A percentile compares a stretch with the other conserved stretches of the same genome.
Conservation (phyloP, 495 filamentous ascomycete species). For the Aspergillus panamensis region DNA sequence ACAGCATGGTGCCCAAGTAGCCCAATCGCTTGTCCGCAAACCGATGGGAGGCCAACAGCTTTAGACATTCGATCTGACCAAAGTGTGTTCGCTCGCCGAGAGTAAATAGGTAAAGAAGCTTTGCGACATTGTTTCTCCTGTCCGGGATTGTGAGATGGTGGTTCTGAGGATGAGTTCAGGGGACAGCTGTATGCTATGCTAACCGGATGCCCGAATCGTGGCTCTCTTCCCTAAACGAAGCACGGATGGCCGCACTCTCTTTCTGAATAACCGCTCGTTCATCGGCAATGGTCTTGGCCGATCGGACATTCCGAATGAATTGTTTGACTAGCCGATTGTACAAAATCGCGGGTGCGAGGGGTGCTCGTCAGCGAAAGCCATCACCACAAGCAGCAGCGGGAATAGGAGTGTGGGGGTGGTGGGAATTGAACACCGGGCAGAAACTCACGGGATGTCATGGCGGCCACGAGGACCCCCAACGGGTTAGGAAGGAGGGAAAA, state of each 20-base stretch:
- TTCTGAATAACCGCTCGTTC: constrained; percentile 98
- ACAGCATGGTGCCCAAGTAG: constrained; percentile 91
- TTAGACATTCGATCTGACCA: constrained; percentile 98
- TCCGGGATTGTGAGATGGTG: constrained; percentile 25
- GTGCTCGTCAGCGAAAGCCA: constrained; percentile 17
- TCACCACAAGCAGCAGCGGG: constrained; percentile 1
- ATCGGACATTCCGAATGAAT: constrained; percentile 98
- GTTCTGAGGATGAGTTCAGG: constrained; percentile 2
- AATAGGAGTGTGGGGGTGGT: constrained; percentile 30
- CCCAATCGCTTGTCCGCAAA: constrained; percentile 98
- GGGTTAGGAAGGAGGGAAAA: constrained; percentile 24
- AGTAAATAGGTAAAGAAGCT: constrained; percentile 96
- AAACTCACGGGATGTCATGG: constrained; percentile 66
- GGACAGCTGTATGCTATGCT: constrained; percentile 21
- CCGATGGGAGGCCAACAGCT: constrained; percentile 90
- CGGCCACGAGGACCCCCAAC: constrained; percentile 41
- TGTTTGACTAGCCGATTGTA: constrained; percentile 72
- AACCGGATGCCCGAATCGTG: constrained; percentile 85
- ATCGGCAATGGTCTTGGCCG: constrained; percentile 97
- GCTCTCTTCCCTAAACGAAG: constrained; percentile 96
- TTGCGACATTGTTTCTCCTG: constrained; percentile 98
- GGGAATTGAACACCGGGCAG: constrained; percentile 27
- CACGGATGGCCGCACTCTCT: constrained; percentile 94
- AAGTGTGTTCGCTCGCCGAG: constrained; percentile 98
- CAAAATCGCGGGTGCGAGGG: constrained; percentile 2